Evolutionary conservation across 345 rosid genomes (phyloP).

Genomic region (Rhodamnia argentea): DNA sequence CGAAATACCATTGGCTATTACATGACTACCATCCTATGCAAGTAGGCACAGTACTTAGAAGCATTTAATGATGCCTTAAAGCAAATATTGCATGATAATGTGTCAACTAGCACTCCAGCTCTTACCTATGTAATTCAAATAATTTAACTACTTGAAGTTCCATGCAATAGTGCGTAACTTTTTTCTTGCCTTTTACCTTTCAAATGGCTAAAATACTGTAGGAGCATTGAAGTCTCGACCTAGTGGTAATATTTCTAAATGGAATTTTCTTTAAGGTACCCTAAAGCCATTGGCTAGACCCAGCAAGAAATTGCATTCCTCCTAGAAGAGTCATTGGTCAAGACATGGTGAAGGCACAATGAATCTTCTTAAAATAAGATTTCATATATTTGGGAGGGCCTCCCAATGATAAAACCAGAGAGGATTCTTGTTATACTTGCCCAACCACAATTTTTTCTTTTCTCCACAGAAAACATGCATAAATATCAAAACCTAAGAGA

Average conservation of each 20-base stretch:
- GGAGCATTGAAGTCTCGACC: background rate
- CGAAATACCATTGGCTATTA: background rate
- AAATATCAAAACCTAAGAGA: background rate
- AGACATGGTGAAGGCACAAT: background rate
- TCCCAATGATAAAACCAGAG: background rate
- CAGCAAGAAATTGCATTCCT: background rate
- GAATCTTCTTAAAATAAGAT: background rate
- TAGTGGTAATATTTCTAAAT: background rate
- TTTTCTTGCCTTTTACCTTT: background rate
- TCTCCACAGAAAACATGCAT: background rate
- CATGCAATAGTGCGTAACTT: background rate
- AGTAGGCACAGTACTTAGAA: background rate
- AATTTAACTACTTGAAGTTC: background rate
- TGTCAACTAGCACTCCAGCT: background rate
- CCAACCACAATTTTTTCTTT: background rate
- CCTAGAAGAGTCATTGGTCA: background rate
- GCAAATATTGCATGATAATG: background rate
- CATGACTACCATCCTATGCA: background rate
- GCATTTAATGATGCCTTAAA: background rate
- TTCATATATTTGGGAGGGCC: background rate
- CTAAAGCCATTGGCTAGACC: background rate
- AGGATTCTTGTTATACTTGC: background rate
- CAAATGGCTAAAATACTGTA: background rate
- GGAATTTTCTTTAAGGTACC: background rate
- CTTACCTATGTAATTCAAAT: background rate